Percentiles rank a stretch among this genome's conserved stretches.
Conservation (phyloP, 306 rosid genomes). For the Purshia tridentata region DNA sequence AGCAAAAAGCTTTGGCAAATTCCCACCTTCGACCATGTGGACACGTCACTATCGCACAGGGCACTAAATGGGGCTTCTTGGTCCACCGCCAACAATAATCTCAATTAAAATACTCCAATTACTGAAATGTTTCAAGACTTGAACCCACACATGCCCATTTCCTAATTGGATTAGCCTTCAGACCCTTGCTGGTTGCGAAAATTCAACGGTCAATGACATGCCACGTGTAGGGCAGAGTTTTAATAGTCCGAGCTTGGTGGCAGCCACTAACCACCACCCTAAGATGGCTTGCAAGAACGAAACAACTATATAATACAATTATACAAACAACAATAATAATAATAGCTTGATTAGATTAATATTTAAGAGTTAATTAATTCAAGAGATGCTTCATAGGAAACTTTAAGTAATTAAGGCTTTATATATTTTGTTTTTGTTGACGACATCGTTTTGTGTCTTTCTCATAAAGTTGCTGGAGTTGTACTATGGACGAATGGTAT, state of each 20-base stretch:
- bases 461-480: neutral
- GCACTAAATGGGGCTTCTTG: slow-evolving; percentile 25
- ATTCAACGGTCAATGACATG: neutral
- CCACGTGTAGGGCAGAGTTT: neutral
- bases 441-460: slow-evolving; percentile 15
- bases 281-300: slow-evolving; percentile 15
- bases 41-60: slow-evolving; percentile 28
- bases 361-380: neutral
- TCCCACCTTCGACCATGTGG: slow-evolving; percentile 34
- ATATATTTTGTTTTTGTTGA: slow-evolving; percentile 9
- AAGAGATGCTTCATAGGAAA: slow-evolving; percentile 8
- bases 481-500: slow-evolving; percentile 24
- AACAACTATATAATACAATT: neutral
- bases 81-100: slow-evolving; percentile 26
- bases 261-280: neutral
- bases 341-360: neutral
- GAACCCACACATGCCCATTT: neutral
- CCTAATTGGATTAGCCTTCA: neutral
- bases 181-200: neutral
- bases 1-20: slow-evolving; percentile 25
- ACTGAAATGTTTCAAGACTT: neutral
- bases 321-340: neutral
- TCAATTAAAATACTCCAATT: slow-evolving; percentile 16
- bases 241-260: neutral
- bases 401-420: slow-evolving; percentile 10